A percentile compares a stretch with the other conserved stretches of the same genome.
Evolutionary conservation across 106 monocot genomes (phyloP).

Genomic region (Dendrobium huoshanense): DNA sequence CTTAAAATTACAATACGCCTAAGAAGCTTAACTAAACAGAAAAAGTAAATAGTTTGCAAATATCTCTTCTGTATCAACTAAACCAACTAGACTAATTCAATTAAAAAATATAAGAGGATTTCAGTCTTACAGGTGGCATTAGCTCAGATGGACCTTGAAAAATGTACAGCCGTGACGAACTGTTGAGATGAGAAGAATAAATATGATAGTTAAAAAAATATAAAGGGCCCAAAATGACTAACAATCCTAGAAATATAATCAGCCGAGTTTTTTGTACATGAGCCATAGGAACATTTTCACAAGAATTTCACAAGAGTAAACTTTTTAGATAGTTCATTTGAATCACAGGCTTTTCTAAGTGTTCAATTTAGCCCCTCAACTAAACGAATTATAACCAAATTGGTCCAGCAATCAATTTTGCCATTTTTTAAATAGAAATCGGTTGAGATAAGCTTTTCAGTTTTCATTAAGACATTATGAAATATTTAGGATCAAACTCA

Average conservation of each 20-base stretch:
- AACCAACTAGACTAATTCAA: not conserved
- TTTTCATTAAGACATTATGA: too few relatives aligned
- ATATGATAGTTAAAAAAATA: not conserved
- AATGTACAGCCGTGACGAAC: constrained; percentile 87
- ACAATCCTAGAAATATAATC: not conserved
- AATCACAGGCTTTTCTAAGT: too few relatives aligned
- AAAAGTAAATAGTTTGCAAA: not conserved
- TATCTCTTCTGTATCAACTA: not conserved
- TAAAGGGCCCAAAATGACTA: not conserved
- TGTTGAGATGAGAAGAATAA: constrained; percentile 18
- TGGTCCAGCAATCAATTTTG: too few relatives aligned
- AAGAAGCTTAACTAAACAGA: not conserved
- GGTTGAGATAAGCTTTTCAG: too few relatives aligned
- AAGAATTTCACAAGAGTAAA: not conserved
- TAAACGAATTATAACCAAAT: too few relatives aligned
- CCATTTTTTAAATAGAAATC: too few relatives aligned
- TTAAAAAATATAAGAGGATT: not conserved
- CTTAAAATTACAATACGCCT: not conserved
- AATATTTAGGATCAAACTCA: too few relatives aligned
- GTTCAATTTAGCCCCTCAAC: too few relatives aligned
- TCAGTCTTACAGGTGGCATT: constrained; percentile 78
- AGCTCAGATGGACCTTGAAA: constrained; percentile 90
- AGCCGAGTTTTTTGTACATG: not conserved
- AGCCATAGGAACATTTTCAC: not conserved
- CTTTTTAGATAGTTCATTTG: too few relatives aligned